Evolutionary conservation across 768 basidiomycete species (phyloP).

Genomic region (Leccinum uliginosum): DNA sequence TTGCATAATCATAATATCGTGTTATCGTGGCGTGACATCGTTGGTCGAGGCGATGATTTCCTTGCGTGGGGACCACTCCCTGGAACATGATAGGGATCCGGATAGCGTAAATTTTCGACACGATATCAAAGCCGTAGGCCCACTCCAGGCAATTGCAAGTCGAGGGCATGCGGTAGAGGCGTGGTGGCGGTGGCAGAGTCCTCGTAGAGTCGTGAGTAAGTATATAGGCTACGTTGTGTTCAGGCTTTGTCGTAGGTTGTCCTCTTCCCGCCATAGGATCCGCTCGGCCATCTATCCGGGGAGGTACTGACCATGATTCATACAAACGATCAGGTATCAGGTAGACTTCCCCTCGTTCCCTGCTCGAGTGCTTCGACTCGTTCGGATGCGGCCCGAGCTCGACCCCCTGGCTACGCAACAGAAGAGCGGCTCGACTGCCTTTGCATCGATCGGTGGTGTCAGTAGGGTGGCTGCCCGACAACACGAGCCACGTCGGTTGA

Average conservation of each 20-base stretch:
- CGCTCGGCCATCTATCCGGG: no score
- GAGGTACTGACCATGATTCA: neutral
- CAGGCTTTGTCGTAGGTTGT: no score
- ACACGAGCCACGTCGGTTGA: neutral
- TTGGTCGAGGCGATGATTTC: neutral
- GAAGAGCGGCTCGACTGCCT: neutral
- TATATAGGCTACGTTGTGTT: no score
- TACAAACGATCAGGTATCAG: neutral
- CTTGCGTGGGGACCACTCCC: neutral
- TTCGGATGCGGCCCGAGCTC: no score
- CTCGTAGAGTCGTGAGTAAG: no score
- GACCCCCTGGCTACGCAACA: neutral
- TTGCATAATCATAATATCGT: conserved; percentile 2
- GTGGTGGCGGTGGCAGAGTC: no score
- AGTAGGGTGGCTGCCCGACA: neutral
- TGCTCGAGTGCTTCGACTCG: neutral
- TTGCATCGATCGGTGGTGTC: neutral
- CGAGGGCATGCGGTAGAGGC: no score
- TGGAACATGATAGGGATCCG: neutral
- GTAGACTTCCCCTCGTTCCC: neutral
- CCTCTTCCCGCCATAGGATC: no score
- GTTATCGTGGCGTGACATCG: neutral
- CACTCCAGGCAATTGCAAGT: no score
- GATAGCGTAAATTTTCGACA: neutral
- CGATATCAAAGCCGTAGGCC: no score